A percentile compares a stretch with the other conserved stretches of the same genome.
Conservation (phyloP, 2,329 filamentous ascomycete genomes). For the Sporothrix phasma region DNA sequence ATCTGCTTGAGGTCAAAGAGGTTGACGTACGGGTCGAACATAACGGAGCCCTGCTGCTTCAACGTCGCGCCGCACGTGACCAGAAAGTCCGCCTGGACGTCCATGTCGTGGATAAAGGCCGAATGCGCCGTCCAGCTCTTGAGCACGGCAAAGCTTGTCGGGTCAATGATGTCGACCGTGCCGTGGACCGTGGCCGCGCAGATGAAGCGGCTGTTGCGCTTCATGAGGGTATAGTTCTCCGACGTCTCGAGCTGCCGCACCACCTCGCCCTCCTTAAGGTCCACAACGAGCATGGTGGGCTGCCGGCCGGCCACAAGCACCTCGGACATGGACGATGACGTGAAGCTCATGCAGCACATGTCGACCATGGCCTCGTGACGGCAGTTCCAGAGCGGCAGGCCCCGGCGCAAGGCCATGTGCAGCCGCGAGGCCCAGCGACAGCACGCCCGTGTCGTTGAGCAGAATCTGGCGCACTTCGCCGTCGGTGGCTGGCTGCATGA, state of each 20-base stretch:
- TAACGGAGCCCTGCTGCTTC: constrained; percentile 63
- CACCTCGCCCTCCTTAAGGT: constrained; percentile 60
- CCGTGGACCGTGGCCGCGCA: constrained; percentile 82
- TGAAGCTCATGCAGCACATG: constrained; percentile 90
- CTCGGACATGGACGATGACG: constrained; percentile 71
- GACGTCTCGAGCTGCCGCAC: constrained; percentile 44
- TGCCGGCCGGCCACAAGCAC: constrained; percentile 84
- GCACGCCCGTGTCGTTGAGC: constrained; percentile 81
- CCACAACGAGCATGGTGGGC: constrained; percentile 69
- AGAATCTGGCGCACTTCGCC: constrained; percentile 79
- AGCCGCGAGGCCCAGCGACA: constrained; percentile 74
- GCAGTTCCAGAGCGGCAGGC: constrained; percentile 81
- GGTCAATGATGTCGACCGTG: constrained; percentile 76
- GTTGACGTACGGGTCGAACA: constrained; percentile 86
- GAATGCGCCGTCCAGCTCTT: constrained; percentile 88
- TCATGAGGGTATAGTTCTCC: constrained; percentile 83
- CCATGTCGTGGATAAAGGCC: constrained; percentile 89
- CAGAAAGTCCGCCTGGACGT: constrained; percentile 88
- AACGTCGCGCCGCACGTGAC: constrained; percentile 91
- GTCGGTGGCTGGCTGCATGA: constrained; percentile 62
- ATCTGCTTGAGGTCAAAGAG: constrained; percentile 93
- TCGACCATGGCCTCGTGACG: constrained; percentile 61
- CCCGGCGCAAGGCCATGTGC: constrained; percentile 78
- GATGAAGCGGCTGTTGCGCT: constrained; percentile 68
- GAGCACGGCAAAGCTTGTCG: constrained; percentile 63